Evolutionary conservation across 352 stramenopile species (phyloP).

Genomic region (Phytophthora sp.): DNA sequence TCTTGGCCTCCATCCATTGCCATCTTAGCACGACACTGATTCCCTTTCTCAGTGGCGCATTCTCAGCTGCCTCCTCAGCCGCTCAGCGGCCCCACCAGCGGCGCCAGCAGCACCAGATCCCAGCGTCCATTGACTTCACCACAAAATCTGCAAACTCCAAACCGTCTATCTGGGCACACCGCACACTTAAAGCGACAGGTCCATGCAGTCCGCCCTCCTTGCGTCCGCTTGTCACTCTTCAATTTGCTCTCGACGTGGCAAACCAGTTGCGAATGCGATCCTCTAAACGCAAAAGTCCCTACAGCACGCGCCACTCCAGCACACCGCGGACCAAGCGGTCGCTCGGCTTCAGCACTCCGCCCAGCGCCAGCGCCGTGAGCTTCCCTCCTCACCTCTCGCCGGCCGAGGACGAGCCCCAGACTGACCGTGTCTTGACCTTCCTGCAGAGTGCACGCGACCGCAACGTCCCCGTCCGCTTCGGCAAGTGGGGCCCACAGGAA

Average conservation of each 20-base stretch:
- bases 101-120: slow-evolving; percentile 20
- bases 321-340: slow-evolving; percentile 14
- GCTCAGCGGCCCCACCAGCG: slow-evolving; percentile 5
- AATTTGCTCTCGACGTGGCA: slow-evolving; percentile 40
- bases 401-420: slow-evolving; percentile 38
- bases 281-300: slow-evolving; percentile 10
- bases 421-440: slow-evolving; percentile 79
- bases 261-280: slow-evolving; percentile 11
- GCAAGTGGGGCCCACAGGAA: slow-evolving; percentile 85
- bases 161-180: slow-evolving; percentile 40
- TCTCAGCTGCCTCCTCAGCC: slow-evolving; percentile 18
- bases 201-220: slow-evolving; percentile 6
- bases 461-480: slow-evolving; percentile 79
- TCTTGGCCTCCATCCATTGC: not conserved
- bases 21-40: slow-evolving; percentile 15
- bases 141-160: slow-evolving; percentile 17
- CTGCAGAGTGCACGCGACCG: slow-evolving; percentile 73
- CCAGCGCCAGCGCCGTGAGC: slow-evolving; percentile 22
- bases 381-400: slow-evolving; percentile 45
- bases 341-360: slow-evolving; percentile 20
- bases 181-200: slow-evolving; percentile 33
- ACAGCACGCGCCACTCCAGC: slow-evolving; percentile 10
- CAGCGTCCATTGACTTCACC: slow-evolving; percentile 1
- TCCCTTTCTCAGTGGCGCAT: slow-evolving; percentile 18
- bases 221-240: slow-evolving; percentile 38